Percentiles rank a stretch among this genome's conserved stretches.
Conservation (phyloP, 495 filamentous ascomycete genomes). For the Aspergillus ellipticus region DNA sequence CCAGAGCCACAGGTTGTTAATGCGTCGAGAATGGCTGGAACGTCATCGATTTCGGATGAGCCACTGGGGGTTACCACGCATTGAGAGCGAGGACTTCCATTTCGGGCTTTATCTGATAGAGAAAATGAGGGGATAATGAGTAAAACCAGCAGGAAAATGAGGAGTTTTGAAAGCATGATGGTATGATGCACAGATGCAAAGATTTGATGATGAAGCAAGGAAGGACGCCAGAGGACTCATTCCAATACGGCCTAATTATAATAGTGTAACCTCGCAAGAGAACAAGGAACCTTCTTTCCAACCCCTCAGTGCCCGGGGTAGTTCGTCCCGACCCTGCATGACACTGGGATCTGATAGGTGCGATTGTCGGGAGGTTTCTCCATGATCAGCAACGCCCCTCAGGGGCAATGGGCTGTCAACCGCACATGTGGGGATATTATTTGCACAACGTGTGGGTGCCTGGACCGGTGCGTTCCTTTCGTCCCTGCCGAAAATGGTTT, state of each 20-base stretch:
- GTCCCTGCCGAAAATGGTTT: no score
- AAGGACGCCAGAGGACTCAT: no score
- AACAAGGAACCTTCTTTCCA: neutral
- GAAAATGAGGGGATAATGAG: neutral
- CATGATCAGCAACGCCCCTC: neutral
- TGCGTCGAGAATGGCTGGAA: constrained; percentile 36
- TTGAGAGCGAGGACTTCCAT: constrained; percentile 6
- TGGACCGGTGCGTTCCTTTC: no score
- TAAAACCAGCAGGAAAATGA: neutral
- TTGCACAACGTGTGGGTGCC: neutral
- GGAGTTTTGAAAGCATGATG: neutral
- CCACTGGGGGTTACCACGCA: constrained; percentile 11
- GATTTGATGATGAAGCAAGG: no score
- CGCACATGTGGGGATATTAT: neutral
- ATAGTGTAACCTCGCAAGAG: no score
- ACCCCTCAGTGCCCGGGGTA: neutral
- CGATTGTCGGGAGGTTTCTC: neutral
- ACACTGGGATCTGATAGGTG: neutral
- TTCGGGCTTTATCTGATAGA: constrained; percentile 8
- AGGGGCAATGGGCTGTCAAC: neutral
- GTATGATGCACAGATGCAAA: neutral
- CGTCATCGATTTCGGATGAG: constrained; percentile 27
- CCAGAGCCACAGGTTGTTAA: constrained; percentile 37
- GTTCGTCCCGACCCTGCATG: neutral
- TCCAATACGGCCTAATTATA: no score